Percentiles rank a stretch among this genome's conserved stretches.
Conservation (phyloP, 345 rosid genomes). For the Populus alba region DNA sequence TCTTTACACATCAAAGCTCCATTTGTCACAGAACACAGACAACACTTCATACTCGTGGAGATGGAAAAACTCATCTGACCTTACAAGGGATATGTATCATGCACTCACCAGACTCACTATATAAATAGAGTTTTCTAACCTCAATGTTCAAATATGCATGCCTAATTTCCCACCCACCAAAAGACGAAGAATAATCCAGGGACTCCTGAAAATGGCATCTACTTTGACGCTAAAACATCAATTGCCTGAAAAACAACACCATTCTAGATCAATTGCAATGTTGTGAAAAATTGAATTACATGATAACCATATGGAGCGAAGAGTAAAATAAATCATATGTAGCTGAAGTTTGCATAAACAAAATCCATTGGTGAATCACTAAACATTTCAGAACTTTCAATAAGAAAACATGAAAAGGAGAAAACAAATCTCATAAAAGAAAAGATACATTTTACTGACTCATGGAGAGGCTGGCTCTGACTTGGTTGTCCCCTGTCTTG, state of each 20-base stretch:
- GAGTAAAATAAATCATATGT: background rate
- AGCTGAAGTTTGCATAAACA: background rate
- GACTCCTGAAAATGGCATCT: background rate
- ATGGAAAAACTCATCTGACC: background rate
- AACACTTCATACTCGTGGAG: background rate
- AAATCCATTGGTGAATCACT: background rate
- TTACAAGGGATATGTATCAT: background rate
- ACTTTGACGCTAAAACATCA: background rate
- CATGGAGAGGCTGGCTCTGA: conserved; percentile 52
- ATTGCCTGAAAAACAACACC: conserved; percentile 1
- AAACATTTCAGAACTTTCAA: background rate
- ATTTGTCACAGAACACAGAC: background rate
- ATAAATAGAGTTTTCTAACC: background rate
- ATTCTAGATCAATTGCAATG: background rate
- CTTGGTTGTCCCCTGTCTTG: conserved; percentile 46
- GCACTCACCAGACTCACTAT: background rate
- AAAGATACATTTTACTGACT: conserved; percentile 7
- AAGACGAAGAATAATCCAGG: background rate
- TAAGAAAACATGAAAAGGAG: background rate
- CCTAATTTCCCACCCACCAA: background rate
- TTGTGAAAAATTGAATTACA: background rate
- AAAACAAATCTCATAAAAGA: background rate
- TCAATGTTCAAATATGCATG: background rate
- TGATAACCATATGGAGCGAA: background rate
- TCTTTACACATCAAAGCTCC: background rate